These are phyloP conservation scores for Quercus ilex DNA, from an alignment of 306 rosid species.

Conservation along the genomic window DNA sequence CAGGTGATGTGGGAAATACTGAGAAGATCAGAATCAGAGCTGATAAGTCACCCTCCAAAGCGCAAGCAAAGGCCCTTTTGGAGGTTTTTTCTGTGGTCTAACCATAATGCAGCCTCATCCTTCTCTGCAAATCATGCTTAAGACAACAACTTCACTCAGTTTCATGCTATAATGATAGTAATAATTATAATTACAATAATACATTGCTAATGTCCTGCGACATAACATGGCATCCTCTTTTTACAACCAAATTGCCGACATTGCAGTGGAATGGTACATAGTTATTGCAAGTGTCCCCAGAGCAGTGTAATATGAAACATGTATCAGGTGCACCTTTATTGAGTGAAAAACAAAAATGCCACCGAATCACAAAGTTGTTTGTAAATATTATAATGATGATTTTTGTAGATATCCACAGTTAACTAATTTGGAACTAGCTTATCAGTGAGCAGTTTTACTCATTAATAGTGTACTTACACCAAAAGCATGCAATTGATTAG, in stretches of 20 bases:
- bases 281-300: constrained; percentile 5
- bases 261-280: constrained; percentile 22
- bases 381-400: not conserved
- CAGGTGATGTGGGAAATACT: constrained; percentile 94
- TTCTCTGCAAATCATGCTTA: constrained; percentile 40
- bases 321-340: not conserved
- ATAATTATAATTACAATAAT: not conserved
- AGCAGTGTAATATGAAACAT: not conserved
- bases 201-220: not conserved
- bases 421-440: not conserved
- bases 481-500: not conserved
- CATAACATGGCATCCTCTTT: constrained; percentile 18
- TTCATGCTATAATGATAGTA: not conserved
- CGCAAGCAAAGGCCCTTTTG: constrained; percentile 55
- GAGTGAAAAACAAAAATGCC: not conserved
- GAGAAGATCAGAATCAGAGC: constrained; percentile 37
- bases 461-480: not conserved
- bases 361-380: not conserved
- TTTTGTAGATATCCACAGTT: not conserved
- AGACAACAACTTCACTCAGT: not conserved
- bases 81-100: constrained; percentile 64
- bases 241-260: constrained; percentile 19
- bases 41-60: constrained; percentile 24
- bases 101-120: constrained; percentile 24
- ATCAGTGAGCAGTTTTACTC: not conserved